A percentile compares a stretch with the other conserved stretches of the same genome.
These are phyloP conservation scores for Globisporangium perplexum DNA, from an alignment of 352 stramenopile species.

Conservation along the genomic window DNA sequence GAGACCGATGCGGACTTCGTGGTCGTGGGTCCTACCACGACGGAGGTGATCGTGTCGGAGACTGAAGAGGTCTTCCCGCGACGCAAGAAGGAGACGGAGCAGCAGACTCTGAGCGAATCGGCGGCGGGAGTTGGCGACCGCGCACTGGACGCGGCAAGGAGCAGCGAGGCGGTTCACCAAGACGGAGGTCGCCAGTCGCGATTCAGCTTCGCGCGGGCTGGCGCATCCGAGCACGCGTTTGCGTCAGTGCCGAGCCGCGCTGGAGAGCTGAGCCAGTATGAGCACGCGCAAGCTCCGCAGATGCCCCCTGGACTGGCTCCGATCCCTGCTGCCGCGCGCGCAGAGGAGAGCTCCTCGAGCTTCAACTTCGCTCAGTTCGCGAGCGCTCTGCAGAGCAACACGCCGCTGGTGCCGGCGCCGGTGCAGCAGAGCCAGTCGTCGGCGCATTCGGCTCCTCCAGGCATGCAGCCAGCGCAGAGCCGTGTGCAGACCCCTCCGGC, in stretches of 20 bases:
- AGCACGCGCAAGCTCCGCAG: background rate
- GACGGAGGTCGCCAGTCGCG: constrained; percentile 25
- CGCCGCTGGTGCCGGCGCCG: background rate
- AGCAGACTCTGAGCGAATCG: background rate
- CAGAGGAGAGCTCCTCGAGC: constrained; percentile 9
- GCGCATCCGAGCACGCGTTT: background rate
- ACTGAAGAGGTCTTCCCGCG: constrained; percentile 50
- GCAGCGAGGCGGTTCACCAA: constrained; percentile 4
- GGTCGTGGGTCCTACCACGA: constrained; percentile 34
- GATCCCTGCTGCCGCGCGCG: constrained; percentile 4
- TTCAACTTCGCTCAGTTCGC: constrained; percentile 48
- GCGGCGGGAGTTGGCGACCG: constrained; percentile 1
- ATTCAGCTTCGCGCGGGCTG: constrained; percentile 49
- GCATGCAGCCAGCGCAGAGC: background rate
- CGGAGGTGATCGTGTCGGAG: constrained; percentile 53
- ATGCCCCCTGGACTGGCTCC: constrained; percentile 22
- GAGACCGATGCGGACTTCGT: constrained; percentile 37
- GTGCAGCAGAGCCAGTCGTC: constrained; percentile 7
- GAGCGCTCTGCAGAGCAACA: constrained; percentile 29
- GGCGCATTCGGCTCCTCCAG: constrained; percentile 1
- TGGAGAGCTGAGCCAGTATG: background rate
- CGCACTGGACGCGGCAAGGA: background rate
- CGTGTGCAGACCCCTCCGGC: background rate
- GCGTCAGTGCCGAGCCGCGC: constrained; percentile 1
- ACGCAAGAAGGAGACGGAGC: constrained; percentile 21